phyloP scores from a whole-genome alignment of 169 alveolate genomes.

The Plasmodium sp. region DNA sequence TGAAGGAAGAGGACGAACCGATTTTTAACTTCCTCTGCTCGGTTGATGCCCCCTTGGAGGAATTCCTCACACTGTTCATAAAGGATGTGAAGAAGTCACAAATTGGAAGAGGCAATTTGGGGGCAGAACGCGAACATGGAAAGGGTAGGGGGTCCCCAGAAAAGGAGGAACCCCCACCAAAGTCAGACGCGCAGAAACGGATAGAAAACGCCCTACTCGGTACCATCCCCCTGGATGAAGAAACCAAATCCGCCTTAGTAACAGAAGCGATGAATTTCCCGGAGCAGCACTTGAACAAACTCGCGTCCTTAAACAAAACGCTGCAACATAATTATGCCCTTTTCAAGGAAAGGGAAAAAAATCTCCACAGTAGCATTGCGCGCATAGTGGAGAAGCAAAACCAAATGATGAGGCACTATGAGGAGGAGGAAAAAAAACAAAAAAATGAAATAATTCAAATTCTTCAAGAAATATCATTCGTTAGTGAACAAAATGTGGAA shows the following conservation, averaged over 20 bases:
- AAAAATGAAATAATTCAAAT: slow-evolving; percentile 31
- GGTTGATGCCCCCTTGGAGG: slow-evolving; percentile 14
- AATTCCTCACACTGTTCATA: neutral
- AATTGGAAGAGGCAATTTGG: neutral
- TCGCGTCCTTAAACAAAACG: slow-evolving; percentile 39
- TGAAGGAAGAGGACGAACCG: neutral
- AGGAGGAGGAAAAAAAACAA: slow-evolving; percentile 33
- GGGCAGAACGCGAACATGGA: neutral
- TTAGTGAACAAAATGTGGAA: slow-evolving; percentile 53
- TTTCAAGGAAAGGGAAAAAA: slow-evolving; percentile 46
- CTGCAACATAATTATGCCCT: slow-evolving; percentile 50
- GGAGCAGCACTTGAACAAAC: slow-evolving; percentile 18
- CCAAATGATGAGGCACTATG: slow-evolving; percentile 32
- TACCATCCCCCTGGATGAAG: slow-evolving; percentile 47
- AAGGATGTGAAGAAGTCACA: slow-evolving; percentile 4
- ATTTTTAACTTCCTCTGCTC: slow-evolving; percentile 35
- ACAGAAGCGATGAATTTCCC: slow-evolving; percentile 46
- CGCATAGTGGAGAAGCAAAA: slow-evolving; percentile 45
- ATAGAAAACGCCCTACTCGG: slow-evolving; percentile 31
- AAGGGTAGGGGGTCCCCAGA: neutral
- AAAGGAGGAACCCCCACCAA: neutral
- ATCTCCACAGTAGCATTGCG: neutral
- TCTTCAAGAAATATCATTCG: slow-evolving; percentile 23
- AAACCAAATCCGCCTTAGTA: slow-evolving; percentile 16
- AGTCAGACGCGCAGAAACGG: slow-evolving; percentile 18